Evolutionary conservation across 345 rosid genomes (phyloP).

Genomic region (Melaleuca quinquenervia): DNA sequence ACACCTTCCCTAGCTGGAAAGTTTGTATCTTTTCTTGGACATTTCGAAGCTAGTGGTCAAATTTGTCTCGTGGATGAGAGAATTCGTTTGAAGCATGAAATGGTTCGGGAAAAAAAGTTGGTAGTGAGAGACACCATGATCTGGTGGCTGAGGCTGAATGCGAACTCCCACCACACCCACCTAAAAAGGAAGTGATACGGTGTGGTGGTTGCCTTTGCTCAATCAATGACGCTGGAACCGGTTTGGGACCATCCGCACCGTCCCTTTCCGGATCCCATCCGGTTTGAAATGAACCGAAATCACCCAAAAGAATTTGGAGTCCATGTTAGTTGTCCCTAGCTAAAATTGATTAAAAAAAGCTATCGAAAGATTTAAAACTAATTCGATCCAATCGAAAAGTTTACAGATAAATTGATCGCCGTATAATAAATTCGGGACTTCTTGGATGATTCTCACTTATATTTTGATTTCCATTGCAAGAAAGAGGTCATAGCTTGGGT

Average conservation of each 20-base stretch:
- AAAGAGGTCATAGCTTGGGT: too few species aligned
- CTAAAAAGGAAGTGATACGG: not conserved
- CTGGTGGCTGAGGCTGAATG: not conserved
- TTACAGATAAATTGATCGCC: fast-evolving
- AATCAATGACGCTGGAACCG: not conserved
- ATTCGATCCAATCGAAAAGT: not conserved
- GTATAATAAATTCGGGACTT: not conserved
- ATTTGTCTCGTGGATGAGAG: not conserved
- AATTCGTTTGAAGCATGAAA: not conserved
- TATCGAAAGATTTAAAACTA: not conserved
- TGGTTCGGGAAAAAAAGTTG: not conserved
- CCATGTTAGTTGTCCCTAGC: fast-evolving
- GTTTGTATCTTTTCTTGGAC: not conserved
- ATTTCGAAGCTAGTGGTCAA: not conserved
- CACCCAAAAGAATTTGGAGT: not conserved
- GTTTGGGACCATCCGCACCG: not conserved
- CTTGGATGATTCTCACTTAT: not conserved
- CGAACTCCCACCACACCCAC: not conserved
- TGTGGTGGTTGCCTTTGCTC: not conserved
- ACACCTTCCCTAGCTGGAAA: not conserved
- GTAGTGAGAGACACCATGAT: not conserved
- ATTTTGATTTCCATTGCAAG: not conserved
- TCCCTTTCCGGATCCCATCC: not conserved
- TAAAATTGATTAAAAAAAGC: fast-evolving
- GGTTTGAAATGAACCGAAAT: not conserved